phyloP scores from a whole-genome alignment of 78 protist species.

The Dictyostelium capitatum region DNA sequence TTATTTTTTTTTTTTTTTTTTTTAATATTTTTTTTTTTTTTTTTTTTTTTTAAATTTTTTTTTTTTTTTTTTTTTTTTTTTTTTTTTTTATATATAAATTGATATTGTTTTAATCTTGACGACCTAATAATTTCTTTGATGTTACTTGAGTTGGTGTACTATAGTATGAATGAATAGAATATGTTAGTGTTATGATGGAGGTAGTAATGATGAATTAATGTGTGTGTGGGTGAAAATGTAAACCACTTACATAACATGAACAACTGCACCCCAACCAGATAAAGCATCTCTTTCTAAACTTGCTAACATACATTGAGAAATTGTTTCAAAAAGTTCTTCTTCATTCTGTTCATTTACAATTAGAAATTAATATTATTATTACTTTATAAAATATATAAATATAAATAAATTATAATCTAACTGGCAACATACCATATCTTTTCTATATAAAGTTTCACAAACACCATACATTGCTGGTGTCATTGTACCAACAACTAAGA shows the following conservation, averaged over 20 bases:
- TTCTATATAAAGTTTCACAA: conserved; percentile 91
- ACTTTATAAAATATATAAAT: background rate
- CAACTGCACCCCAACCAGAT: conserved; percentile 98
- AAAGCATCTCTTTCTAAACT: conserved; percentile 97
- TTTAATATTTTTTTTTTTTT: too few species aligned
- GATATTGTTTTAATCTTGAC: conserved; percentile 68
- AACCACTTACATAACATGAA: conserved; percentile 88
- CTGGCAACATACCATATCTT: conserved; percentile 90
- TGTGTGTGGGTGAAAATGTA: too few species aligned
- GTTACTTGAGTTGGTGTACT: conserved; percentile 58
- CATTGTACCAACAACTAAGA: conserved; percentile 95
- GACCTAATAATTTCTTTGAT: conserved; percentile 64
- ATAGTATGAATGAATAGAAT: background rate
- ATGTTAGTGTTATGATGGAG: background rate
- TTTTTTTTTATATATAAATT: background rate
- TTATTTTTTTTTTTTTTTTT: too few species aligned
- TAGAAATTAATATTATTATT: background rate
- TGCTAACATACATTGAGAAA: conserved; percentile 90
- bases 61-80: conserved; percentile 6
- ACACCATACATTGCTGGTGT: conserved; percentile 92
- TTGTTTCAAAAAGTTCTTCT: conserved; percentile 92
- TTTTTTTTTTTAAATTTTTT: too few species aligned
- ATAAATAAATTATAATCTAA: too few species aligned
- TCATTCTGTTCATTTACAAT: conserved; percentile 44
- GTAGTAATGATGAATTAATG: background rate